These are phyloP conservation scores for Erythrobasidium yunnanense DNA, from an alignment of 768 basidiomycete species.

Conservation along the genomic window DNA sequence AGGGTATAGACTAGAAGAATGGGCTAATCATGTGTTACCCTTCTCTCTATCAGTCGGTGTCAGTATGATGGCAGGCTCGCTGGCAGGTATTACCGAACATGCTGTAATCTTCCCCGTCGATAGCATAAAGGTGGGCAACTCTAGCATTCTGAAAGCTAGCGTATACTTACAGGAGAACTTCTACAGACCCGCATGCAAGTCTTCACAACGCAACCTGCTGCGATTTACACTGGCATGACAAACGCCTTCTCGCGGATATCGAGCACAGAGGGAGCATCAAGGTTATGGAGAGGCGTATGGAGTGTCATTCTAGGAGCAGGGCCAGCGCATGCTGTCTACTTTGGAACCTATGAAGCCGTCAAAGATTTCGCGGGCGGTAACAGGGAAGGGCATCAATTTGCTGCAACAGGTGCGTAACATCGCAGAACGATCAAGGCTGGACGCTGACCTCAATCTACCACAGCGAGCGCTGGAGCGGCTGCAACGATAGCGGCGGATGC, in stretches of 20 bases:
- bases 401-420: conserved; percentile 64
- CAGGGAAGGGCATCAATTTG: conserved; percentile 60
- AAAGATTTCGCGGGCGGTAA: conserved; percentile 89
- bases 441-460: not conserved
- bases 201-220: conserved; percentile 63
- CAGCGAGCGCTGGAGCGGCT: conserved; percentile 82
- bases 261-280: conserved; percentile 79
- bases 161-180: not conserved
- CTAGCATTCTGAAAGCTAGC: not conserved
- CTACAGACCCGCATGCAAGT: conserved; percentile 97
- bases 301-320: conserved; percentile 93
- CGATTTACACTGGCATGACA: conserved; percentile 76
- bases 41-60: conserved; percentile 50
- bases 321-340: conserved; percentile 95
- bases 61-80: conserved; percentile 91
- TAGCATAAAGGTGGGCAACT: conserved; percentile 74
- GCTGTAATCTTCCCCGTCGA: conserved; percentile 98
- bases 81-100: conserved; percentile 98
- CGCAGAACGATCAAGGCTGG: not conserved
- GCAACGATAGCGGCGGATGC: conserved; percentile 94
- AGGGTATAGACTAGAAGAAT: too few relatives aligned
- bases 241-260: conserved; percentile 86
- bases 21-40: not conserved
- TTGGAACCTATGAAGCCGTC: conserved; percentile 86
- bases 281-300: conserved; percentile 90